Evolutionary conservation across 1,284 basidiomycete species (phyloP), one percentile per base, ranked within the genome.

Genomic region (Amylostereum areolatum): DNA sequence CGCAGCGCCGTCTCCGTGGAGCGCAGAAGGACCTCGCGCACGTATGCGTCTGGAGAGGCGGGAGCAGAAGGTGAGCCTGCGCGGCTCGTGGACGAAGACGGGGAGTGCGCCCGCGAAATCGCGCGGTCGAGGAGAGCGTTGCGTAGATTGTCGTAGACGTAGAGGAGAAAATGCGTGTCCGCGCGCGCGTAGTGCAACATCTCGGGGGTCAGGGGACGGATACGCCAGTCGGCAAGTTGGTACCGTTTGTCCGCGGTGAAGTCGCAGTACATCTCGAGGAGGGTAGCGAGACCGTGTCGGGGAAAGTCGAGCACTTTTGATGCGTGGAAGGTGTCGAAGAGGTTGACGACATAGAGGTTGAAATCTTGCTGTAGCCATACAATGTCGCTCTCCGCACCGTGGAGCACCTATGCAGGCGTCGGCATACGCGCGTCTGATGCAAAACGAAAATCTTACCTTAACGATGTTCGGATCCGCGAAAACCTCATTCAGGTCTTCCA

Each of bases 261-360:
- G 59, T 90, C 82, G 62, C 90, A 94, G 62, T 93, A 98, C 69
- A 88, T 85, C 59, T 86, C 80, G n/a, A 99, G 77, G 8, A 99
- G 75, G 42, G 84, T 80, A 0, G 89, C 89, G 7, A 99, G 81
- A 1, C 87, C 86, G 58, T 93, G 89, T 43, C 85, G 78, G 0
- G 89, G 85, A 60, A 94, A 90, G 24, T 86, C 91, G 47, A 97
- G 72, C 0, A 91, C 72, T 59, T 89, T 90, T 0, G 92, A 92
- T 1, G 96, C 96, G 59, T 98, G 94, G 64, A 85, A 98, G 0
- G 97, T 99, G 64, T 99, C 96, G 63, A 98, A 99, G 7, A 99
- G 69, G 54, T 93, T 92, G 53, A 99, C 94, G 43, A 98, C 75
- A 66, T 94, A 98, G 2, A 98, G 64, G 47, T 91, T 92, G 63